Percentiles rank a stretch among this genome's conserved stretches.
Conservation (phyloP, 2,329 filamentous ascomycete species). For the Cladosporium sp. region DNA sequence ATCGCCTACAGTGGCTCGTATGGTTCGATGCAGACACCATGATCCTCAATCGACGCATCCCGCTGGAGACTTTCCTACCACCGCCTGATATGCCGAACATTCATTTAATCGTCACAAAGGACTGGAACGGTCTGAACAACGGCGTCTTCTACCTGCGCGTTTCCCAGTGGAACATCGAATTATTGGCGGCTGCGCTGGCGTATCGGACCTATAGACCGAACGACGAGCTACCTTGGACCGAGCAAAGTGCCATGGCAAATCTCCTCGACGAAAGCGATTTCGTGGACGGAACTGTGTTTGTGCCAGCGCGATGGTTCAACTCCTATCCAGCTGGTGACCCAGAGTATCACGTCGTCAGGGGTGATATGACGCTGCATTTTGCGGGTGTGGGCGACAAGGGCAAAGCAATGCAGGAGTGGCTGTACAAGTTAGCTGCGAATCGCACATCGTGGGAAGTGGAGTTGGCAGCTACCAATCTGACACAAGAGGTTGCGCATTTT, state of each 20-base stretch:
- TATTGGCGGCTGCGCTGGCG: slow-evolving; percentile 22
- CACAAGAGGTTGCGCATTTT: slow-evolving; percentile 32
- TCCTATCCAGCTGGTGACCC: neutral
- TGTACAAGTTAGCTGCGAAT: slow-evolving; percentile 32
- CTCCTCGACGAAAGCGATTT: neutral
- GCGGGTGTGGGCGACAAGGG: slow-evolving; percentile 33
- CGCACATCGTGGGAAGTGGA: slow-evolving; percentile 37
- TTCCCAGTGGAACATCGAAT: slow-evolving; percentile 20
- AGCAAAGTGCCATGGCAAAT: slow-evolving; percentile 1
- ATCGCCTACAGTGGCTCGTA: neutral
- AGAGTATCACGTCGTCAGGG: slow-evolving; percentile 31
- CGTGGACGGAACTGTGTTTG: neutral
- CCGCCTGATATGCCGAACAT: slow-evolving; percentile 11
- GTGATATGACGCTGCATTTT: slow-evolving; percentile 43
- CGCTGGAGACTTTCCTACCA: slow-evolving; percentile 31
- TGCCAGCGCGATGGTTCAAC: slow-evolving; percentile 9
- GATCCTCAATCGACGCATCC: slow-evolving; percentile 28
- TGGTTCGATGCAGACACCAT: slow-evolving; percentile 25
- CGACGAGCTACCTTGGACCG: neutral
- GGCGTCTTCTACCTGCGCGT: slow-evolving; percentile 31
- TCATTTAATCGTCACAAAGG: slow-evolving; percentile 14
- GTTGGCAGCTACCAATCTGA: slow-evolving; percentile 32
- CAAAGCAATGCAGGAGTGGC: slow-evolving; percentile 34
- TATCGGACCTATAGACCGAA: neutral
- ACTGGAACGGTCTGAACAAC: slow-evolving; percentile 27